Percentiles rank a stretch among this genome's conserved stretches.
Evolutionary conservation across 2,329 filamentous ascomycete species (phyloP).

Genomic region (Alternaria novae-zelandiae): DNA sequence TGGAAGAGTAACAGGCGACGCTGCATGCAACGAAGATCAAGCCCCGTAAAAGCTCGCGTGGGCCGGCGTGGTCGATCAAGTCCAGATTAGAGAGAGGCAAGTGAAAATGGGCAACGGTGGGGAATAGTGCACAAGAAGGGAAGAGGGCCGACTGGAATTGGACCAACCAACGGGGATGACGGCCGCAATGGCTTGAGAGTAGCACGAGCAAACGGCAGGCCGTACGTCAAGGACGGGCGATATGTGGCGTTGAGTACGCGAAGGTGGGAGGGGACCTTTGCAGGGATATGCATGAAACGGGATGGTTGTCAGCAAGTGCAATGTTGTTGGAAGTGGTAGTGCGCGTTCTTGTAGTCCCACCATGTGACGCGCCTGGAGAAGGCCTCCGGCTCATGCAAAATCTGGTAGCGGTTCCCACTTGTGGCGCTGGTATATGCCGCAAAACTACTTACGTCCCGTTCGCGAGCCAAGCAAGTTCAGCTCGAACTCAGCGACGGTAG

Average conservation of each 20-base stretch:
- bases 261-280: constrained; percentile 35
- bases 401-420: constrained; percentile 43
- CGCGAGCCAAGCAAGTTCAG: constrained; percentile 36
- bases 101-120: constrained; percentile 39
- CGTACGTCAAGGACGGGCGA: constrained; percentile 43
- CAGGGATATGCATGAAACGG: constrained; percentile 47
- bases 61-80: constrained; percentile 42
- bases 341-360: constrained; percentile 39
- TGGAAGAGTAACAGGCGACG: constrained; percentile 35
- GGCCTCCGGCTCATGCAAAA: constrained; percentile 35
- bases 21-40: constrained; percentile 45
- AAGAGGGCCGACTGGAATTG: constrained; percentile 43
- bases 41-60: constrained; percentile 45
- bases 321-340: constrained; percentile 31
- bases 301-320: constrained; percentile 41
- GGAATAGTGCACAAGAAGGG: constrained; percentile 46
- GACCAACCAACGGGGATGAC: constrained; percentile 42
- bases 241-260: constrained; percentile 45
- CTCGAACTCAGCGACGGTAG: constrained; percentile 29
- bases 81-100: constrained; percentile 37
- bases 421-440: constrained; percentile 44
- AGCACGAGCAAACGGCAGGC: constrained; percentile 43
- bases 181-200: constrained; percentile 36
- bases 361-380: constrained; percentile 44
- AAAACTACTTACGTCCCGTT: constrained; percentile 40